These are phyloP conservation scores for Edaphochlamys debaryana DNA, from an alignment of 139 green algal species.

Conservation along the genomic window DNA sequence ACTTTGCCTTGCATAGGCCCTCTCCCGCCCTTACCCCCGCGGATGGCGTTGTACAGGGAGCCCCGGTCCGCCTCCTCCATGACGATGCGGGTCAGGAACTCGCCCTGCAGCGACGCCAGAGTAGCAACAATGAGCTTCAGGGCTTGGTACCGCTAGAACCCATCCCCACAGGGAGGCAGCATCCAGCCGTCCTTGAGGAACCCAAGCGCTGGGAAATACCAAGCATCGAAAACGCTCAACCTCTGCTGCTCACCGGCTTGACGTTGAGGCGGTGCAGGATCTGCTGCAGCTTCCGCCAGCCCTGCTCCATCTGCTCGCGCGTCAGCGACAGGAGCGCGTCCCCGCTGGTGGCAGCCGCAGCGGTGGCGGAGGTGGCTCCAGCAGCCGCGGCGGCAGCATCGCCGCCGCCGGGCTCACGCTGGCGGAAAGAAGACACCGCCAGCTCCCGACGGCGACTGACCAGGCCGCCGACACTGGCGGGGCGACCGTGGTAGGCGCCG, in stretches of 20 bases:
- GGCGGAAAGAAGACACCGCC: too few relatives aligned
- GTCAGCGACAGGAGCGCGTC: too few relatives aligned
- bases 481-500: too few relatives aligned
- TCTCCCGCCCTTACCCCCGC: background rate
- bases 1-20: too few relatives aligned
- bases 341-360: too few relatives aligned
- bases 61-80: slow-evolving; percentile 35
- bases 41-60: background rate
- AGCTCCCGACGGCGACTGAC: too few relatives aligned
- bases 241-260: background rate
- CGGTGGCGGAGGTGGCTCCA: background rate
- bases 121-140: too few relatives aligned
- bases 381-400: background rate
- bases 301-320: slow-evolving; percentile 6
- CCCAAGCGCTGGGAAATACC: too few relatives aligned
- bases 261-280: slow-evolving; percentile 17
- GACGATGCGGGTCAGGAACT: slow-evolving; percentile 26
- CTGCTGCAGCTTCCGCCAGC: slow-evolving; percentile 26
- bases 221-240: too few relatives aligned
- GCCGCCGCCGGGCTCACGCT: too few relatives aligned
- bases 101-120: background rate
- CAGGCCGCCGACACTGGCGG: too few relatives aligned
- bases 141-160: background rate
- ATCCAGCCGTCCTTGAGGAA: background rate
- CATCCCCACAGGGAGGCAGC: background rate